Base-by-base conservation (phyloP, 331 rosid species). In the Malus hybrid region DNA sequence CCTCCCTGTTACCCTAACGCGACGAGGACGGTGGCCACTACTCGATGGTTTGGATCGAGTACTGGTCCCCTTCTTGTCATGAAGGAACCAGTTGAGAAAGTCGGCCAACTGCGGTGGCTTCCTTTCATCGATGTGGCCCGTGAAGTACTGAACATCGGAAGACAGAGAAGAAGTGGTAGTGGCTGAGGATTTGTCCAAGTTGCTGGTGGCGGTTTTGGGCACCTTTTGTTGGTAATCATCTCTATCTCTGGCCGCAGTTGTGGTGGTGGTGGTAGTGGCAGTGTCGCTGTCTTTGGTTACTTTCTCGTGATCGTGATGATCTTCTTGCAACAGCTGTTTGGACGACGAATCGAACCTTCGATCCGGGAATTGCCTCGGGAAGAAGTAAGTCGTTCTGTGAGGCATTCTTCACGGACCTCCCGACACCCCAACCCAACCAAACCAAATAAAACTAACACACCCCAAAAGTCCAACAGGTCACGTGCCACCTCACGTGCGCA, bases 301-400 rank as follows among this genome's bases (percentile, higher is more conserved):
- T 80, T 80, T 81, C 81, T 86, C 92, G 82, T 86, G 91, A 85
- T 82, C 29, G 57, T 39, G 13, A n/a, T n/a, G 66, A 33, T 71
- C 20, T 3, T 72, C 54, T 36, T 36, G 69, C 68, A 32, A 36
- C 73, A 66, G 70, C 81, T 76, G 89, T 75, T 86, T 90, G 7
- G 67, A 12, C 5, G 32, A 15, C 32, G 83, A 83, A 57, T 86
- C 90, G 39, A 87, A 83, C 76, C 89, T 76, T 28, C 86, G 86
- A 73, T 88, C 97, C 20, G 93, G 93, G 61, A 92, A 90, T 10
- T 94, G 97, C 80, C 99, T 87, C n/a, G 99, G 99, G 79, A 94
- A 94, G 88, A 94, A 73, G 96, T 94, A 94, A 57, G 99, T 94
- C 72, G 97, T 76, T 81, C 92, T 90, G 78, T 94, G 99, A 74